These are phyloP conservation scores for Prunus fruticosa DNA, from an alignment of 306 rosid genomes.

Conservation along the genomic window DNA sequence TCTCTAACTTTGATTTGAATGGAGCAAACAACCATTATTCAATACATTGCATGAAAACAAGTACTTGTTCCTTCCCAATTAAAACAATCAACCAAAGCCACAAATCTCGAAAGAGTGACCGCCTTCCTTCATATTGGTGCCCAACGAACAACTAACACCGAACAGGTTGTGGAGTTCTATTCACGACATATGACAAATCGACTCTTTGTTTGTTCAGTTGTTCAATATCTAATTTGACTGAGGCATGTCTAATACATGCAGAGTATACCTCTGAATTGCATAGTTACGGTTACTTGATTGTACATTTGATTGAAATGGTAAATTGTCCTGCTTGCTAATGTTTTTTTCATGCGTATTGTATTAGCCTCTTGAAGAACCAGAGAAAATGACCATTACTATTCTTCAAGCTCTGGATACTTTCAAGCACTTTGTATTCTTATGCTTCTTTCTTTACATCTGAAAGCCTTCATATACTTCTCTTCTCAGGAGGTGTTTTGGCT, in stretches of 20 bases:
- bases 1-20: too few relatives aligned
- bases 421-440: background rate
- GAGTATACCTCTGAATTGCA: background rate
- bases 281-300: background rate
- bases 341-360: slow-evolving; percentile 11
- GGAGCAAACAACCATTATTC: background rate
- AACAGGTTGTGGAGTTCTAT: background rate
- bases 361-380: slow-evolving; percentile 78
- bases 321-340: background rate
- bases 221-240: background rate
- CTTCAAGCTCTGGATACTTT: slow-evolving; percentile 57
- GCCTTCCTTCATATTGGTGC: background rate
- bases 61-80: background rate
- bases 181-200: background rate
- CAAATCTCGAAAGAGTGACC: background rate
- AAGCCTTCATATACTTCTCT: slow-evolving; percentile 7
- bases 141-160: background rate
- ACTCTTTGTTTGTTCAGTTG: background rate
- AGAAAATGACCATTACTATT: slow-evolving; percentile 69
- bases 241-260: background rate
- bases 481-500: slow-evolving; percentile 46
- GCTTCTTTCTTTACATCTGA: background rate
- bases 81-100: background rate
- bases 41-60: too few relatives aligned
- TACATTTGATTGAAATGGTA: background rate